These are phyloP conservation scores for Tylopilus rubrobrunneus DNA, from an alignment of 768 basidiomycete genomes.

Conservation along the genomic window DNA sequence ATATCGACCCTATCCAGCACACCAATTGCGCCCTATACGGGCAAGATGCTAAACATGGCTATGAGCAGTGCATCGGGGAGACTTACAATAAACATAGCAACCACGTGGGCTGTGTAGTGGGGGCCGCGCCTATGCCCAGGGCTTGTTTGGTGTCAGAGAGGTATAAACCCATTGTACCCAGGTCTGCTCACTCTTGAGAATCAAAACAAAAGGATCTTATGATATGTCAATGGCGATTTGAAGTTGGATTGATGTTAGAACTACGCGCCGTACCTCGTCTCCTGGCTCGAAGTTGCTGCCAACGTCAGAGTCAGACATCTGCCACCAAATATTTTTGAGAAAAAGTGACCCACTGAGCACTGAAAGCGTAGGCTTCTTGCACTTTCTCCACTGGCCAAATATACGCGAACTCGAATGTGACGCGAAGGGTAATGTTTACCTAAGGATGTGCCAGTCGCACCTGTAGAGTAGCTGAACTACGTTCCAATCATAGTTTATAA, in stretches of 20 bases:
- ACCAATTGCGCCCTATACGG: conserved; percentile 59
- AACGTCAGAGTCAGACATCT: neutral
- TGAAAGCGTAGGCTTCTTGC: conserved; percentile 74
- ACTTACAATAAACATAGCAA: conserved; percentile 50
- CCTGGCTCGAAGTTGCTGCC: conserved; percentile 67
- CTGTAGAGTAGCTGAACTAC: conserved; percentile 32
- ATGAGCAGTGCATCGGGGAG: neutral
- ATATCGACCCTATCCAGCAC: conserved; percentile 65
- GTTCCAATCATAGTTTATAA: neutral
- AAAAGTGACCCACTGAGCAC: conserved; percentile 57
- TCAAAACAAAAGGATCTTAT: conserved; percentile 71
- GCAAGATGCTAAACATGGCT: conserved; percentile 2
- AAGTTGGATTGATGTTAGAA: neutral
- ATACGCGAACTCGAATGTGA: neutral
- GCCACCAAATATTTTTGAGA: neutral
- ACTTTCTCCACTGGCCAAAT: conserved; percentile 57
- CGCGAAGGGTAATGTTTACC: conserved; percentile 34
- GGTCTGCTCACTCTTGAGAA: conserved; percentile 57
- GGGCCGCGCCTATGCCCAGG: too few species aligned
- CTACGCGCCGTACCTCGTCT: conserved; percentile 54
- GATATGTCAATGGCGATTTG: conserved; percentile 3
- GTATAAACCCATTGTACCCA: neutral
- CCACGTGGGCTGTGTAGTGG: conserved; percentile 71
- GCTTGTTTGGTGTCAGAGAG: conserved; percentile 37
- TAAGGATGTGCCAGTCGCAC: conserved; percentile 57